These are phyloP conservation scores for Ceratopteris richardii DNA, from an alignment of 75 land plant species.

Conservation along the genomic window DNA sequence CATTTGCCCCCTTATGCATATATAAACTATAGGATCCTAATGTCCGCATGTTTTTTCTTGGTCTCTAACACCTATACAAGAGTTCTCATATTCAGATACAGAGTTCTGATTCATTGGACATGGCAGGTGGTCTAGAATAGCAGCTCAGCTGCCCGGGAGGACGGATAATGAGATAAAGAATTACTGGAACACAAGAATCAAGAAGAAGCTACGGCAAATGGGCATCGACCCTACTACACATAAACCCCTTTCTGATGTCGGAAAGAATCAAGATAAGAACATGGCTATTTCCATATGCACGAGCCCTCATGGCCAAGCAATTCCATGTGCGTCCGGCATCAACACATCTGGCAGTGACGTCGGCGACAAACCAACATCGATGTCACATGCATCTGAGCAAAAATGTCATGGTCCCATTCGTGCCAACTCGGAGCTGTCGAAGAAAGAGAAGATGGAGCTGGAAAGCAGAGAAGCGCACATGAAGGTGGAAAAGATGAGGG, in stretches of 20 bases:
- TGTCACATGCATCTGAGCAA: not conserved
- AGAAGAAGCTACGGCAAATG: constrained; percentile 55
- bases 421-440: not conserved
- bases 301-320: not conserved
- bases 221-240: constrained; percentile 60
- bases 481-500: constrained; percentile 4
- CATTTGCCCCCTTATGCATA: too few species aligned
- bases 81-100: too few species aligned
- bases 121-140: constrained; percentile 66
- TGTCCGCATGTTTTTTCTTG: too few species aligned
- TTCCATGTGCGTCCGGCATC: not conserved
- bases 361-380: not conserved
- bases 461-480: constrained; percentile 6
- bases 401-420: not conserved
- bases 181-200: constrained; percentile 66
- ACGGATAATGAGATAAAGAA: constrained; percentile 66
- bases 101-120: too few species aligned
- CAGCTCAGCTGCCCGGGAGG: constrained; percentile 52
- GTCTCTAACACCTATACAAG: too few species aligned
- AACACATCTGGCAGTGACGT: not conserved
- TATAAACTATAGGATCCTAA: too few species aligned
- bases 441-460: constrained; percentile 1
- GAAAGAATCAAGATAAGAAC: not conserved
- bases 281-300: not conserved
- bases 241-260: constrained; percentile 24